Evolutionary conservation across 2,329 filamentous ascomycete genomes (phyloP).

Genomic region (Cordyceps cicadae): DNA sequence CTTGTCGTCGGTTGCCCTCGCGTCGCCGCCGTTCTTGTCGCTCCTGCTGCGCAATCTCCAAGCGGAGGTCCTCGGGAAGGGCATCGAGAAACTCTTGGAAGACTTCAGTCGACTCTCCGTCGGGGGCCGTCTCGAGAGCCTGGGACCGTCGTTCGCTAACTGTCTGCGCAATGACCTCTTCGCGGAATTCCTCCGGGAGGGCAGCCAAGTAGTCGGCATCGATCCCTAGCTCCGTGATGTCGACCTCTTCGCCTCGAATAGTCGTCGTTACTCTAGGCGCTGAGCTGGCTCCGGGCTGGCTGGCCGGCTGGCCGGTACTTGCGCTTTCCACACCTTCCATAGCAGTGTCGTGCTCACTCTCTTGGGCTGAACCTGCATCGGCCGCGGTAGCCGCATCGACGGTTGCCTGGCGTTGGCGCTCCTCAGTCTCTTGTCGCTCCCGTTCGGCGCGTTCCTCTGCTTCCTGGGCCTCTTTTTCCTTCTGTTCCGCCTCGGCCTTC

Average conservation of each 20-base stretch:
- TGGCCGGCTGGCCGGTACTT: background rate
- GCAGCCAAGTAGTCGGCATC: slow-evolving; percentile 91
- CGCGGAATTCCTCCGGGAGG: slow-evolving; percentile 92
- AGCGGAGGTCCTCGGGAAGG: slow-evolving; percentile 78
- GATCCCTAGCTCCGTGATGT: slow-evolving; percentile 91
- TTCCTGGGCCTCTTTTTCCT: slow-evolving; percentile 1
- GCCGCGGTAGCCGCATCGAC: slow-evolving; percentile 50
- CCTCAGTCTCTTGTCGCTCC: slow-evolving; percentile 64
- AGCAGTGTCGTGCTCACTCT: slow-evolving; percentile 26
- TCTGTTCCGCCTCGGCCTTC: slow-evolving; percentile 57
- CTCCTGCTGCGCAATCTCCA: slow-evolving; percentile 87
- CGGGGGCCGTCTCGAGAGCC: slow-evolving; percentile 56
- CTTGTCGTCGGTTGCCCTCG: slow-evolving; percentile 67
- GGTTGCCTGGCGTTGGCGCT: slow-evolving; percentile 54
- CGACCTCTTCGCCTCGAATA: slow-evolving; percentile 77
- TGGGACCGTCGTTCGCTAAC: slow-evolving; percentile 75
- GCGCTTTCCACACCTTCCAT: slow-evolving; percentile 73
- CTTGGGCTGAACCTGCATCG: slow-evolving; percentile 9
- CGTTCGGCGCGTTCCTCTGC: slow-evolving; percentile 58
- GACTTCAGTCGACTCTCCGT: slow-evolving; percentile 73
- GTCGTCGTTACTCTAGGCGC: slow-evolving; percentile 63
- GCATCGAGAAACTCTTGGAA: slow-evolving; percentile 92
- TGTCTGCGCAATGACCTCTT: slow-evolving; percentile 91
- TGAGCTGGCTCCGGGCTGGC: slow-evolving; percentile 19
- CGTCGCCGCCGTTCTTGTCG: slow-evolving; percentile 79